A percentile compares a stretch with the other conserved stretches of the same genome.
Conservation (phyloP, 192 early-diverging fungal species). For the Entomortierella chlamydospora region DNA sequence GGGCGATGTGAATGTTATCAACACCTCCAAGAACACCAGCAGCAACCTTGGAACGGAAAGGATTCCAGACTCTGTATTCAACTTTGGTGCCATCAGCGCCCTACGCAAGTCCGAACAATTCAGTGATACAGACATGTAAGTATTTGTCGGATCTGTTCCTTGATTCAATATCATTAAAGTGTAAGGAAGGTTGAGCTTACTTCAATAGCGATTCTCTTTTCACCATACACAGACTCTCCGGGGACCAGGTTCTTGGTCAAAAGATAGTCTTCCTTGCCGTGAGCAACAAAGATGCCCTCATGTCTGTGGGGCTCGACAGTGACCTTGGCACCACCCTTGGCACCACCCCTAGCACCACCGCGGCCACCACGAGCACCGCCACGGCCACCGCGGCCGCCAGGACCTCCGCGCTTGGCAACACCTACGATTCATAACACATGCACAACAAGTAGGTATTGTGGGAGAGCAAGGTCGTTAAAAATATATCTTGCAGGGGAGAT, state of each 20-base stretch:
- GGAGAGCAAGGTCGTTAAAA: not conserved
- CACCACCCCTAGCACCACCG: constrained; percentile 79
- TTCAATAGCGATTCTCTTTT: constrained; percentile 97
- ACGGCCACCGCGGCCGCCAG: constrained; percentile 64
- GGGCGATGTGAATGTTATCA: constrained; percentile 94
- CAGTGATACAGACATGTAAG: not conserved
- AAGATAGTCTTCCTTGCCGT: constrained; percentile 98
- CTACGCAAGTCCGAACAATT: not conserved
- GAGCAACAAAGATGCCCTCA: constrained; percentile 95
- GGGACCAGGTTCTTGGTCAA: constrained; percentile 98
- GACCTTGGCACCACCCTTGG: constrained; percentile 91
- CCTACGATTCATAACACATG: constrained; percentile 31
- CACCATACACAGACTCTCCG: constrained; percentile 96
- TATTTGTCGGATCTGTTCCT: not conserved
- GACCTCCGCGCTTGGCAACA: constrained; percentile 67
- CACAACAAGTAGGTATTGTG: not conserved
- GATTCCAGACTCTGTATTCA: constrained; percentile 99
- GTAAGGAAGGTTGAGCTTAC: not conserved
- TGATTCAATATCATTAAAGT: not conserved
- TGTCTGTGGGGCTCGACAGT: constrained; percentile 97
- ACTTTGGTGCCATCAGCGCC: constrained; percentile 94
- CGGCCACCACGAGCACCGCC: constrained; percentile 66
- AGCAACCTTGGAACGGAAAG: constrained; percentile 98
- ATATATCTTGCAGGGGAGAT: not conserved
- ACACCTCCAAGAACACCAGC: constrained; percentile 97